These are phyloP conservation scores for Hydrangea macrophylla DNA, from an alignment of 148 eudicot species.

Conservation along the genomic window DNA sequence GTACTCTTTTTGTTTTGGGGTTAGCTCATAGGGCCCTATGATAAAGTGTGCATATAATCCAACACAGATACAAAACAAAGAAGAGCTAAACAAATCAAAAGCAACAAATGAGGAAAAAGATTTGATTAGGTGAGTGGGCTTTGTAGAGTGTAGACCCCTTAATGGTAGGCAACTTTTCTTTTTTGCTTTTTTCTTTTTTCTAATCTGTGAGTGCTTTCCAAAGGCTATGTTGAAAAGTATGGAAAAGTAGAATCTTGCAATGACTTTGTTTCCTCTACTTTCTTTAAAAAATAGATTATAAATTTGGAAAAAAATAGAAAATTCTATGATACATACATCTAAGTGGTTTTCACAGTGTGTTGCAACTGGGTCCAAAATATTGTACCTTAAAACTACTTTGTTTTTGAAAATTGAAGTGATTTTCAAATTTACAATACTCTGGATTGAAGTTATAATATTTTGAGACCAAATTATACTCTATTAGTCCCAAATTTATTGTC, in stretches of 20 bases:
- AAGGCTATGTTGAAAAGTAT: slow-evolving; percentile 43
- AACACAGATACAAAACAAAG: slow-evolving; percentile 20
- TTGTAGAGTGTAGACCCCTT: slow-evolving; percentile 53
- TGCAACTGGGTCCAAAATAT: too few species aligned
- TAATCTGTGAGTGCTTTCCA: slow-evolving; percentile 50
- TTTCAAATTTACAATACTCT: too few species aligned
- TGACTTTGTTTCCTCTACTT: slow-evolving; percentile 34
- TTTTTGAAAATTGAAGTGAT: too few species aligned
- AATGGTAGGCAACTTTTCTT: slow-evolving; percentile 58
- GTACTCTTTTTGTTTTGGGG: slow-evolving; percentile 10
- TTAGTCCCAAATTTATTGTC: too few species aligned
- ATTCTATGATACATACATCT: too few species aligned
- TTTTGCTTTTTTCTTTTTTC: slow-evolving; percentile 22
- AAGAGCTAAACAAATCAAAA: slow-evolving; percentile 13
- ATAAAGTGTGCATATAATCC: slow-evolving; percentile 21
- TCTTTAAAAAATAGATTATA: too few species aligned
- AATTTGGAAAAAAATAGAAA: too few species aligned
- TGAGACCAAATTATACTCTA: too few species aligned
- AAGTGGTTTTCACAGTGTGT: too few species aligned
- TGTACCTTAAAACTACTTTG: too few species aligned
- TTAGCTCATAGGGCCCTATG: too few species aligned
- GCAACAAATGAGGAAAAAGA: slow-evolving; percentile 30
- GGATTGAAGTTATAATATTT: too few species aligned
- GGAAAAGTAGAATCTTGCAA: slow-evolving; percentile 56
- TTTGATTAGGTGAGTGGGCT: slow-evolving; percentile 47